Conservation (phyloP, 306 rosid species). For the Gleditsia sinensis region DNA sequence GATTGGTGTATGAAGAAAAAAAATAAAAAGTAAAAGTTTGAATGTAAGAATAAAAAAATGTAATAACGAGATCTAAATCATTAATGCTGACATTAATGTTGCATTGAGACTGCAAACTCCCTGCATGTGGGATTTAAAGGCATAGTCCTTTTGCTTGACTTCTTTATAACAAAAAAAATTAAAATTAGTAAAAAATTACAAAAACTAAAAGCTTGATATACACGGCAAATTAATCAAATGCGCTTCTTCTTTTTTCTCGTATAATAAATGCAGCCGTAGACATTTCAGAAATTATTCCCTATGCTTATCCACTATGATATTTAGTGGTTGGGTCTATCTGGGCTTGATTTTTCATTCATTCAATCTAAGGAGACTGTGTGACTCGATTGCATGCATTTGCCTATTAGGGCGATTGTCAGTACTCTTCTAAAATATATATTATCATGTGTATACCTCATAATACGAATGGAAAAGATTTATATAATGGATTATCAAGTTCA, state of each 20-base stretch:
- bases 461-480: not conserved
- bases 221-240: not conserved
- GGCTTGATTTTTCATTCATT: too few species aligned
- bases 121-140: not conserved
- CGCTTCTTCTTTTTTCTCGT: not conserved
- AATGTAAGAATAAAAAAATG: too few species aligned
- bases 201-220: not conserved
- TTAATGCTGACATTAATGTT: too few species aligned
- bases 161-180: too few species aligned
- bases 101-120: not conserved
- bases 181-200: not conserved
- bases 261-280: not conserved
- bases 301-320: not conserved
- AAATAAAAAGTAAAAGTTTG: too few species aligned
- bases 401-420: too few species aligned
- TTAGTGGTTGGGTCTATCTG: too few species aligned
- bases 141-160: not conserved
- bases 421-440: too few species aligned
- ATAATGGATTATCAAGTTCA: too few species aligned
- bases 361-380: too few species aligned
- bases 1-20: too few species aligned
- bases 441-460: not conserved
- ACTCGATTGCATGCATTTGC: too few species aligned
- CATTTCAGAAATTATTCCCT: not conserved
- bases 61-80: not conserved